Evolutionary conservation across 2,329 filamentous ascomycete genomes (phyloP), one percentile per base, ranked within the genome.

Genomic region (Ascochyta pisi): DNA sequence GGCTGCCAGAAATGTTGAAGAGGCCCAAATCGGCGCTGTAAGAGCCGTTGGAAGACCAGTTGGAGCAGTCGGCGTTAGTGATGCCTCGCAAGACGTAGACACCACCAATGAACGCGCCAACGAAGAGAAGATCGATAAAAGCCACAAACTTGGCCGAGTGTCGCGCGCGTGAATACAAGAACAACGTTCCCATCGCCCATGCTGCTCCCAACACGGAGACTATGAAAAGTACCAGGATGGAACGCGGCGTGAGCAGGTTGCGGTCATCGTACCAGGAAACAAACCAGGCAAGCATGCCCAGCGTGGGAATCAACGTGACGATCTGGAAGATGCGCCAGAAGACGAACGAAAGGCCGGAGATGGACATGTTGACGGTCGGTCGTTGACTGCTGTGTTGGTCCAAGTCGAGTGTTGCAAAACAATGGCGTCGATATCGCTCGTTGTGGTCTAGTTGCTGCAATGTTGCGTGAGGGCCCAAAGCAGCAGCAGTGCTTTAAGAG

Each of bases 191-290:
- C 51, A 87, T 65, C 34, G 81, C 80, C 86, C 86, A 89, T 58
- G 83, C 85, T 55, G 82, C 77, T 42, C 82, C 86, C 35, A 89
- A 78, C 6, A 86, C 83, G 35, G 83, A 84, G 64, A 86, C 83
- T 60, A 89, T 88, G 80, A 89, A 89, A 47, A 88, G 81, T 39
- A 87, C 81, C 40, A 88, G 80, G 69, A 88, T 83, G 69, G 82
- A 86, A 56, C 76, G 73, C 19, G 86, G 86, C 5, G 85, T 88
- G 58, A 88, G 81, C 55, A 79, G 73, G 73, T 85, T 85, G 65
- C 77, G 78, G 58, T 80, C 75, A 60, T 84, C 78, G 76, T 82
- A 88, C 68, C 79, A 80, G 66, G 86, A 70, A 67, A 89, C 84
- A 73, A 88, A 88, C 74, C 82, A 88, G 61, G 83, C 65, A 22